phyloP scores from a whole-genome alignment of 2,329 filamentous ascomycete species.

The Thelonectria rubi region DNA sequence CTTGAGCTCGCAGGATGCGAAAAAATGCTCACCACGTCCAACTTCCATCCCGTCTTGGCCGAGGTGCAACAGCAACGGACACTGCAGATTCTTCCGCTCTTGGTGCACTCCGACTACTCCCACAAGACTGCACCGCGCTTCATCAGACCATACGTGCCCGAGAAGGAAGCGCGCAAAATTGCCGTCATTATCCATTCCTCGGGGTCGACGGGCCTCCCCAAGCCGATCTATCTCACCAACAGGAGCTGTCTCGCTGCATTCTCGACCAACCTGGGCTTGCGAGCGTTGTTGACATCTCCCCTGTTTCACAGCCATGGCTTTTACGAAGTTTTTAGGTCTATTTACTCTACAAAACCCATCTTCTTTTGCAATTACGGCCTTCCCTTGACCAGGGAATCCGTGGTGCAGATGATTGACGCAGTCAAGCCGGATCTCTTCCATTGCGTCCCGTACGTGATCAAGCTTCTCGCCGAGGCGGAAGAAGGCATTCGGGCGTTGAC shows the following conservation, averaged over 20 bases:
- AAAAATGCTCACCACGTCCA: slow-evolving; percentile 29
- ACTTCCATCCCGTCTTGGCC: slow-evolving; percentile 28
- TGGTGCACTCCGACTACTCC: slow-evolving; percentile 19
- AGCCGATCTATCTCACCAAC: slow-evolving; percentile 69
- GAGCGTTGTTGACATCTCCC: slow-evolving; percentile 63
- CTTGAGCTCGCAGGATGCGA: slow-evolving; percentile 25
- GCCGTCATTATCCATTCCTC: slow-evolving; percentile 46
- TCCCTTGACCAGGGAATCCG: slow-evolving; percentile 61
- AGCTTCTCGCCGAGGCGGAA: slow-evolving; percentile 67
- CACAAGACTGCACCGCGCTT: slow-evolving; percentile 29
- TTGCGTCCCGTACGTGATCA: slow-evolving; percentile 70
- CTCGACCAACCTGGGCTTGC: slow-evolving; percentile 50
- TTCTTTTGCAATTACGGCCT: slow-evolving; percentile 64
- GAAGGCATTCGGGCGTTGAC: slow-evolving; percentile 60
- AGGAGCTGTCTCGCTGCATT: slow-evolving; percentile 59
- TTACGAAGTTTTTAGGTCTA: slow-evolving; percentile 61
- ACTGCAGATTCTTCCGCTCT: slow-evolving; percentile 27
- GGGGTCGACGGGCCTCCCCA: slow-evolving; percentile 69
- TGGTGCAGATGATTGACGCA: slow-evolving; percentile 54
- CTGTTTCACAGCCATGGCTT: slow-evolving; percentile 69
- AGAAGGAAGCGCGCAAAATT: slow-evolving; percentile 28
- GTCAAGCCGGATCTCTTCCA: slow-evolving; percentile 61
- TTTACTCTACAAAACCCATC: slow-evolving; percentile 60
- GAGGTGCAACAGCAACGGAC: slow-evolving; percentile 28
- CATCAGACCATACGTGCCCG: slow-evolving; percentile 26